These are phyloP conservation scores for Shiraia sp. DNA, from an alignment of 2,329 filamentous ascomycete species.

Conservation along the genomic window DNA sequence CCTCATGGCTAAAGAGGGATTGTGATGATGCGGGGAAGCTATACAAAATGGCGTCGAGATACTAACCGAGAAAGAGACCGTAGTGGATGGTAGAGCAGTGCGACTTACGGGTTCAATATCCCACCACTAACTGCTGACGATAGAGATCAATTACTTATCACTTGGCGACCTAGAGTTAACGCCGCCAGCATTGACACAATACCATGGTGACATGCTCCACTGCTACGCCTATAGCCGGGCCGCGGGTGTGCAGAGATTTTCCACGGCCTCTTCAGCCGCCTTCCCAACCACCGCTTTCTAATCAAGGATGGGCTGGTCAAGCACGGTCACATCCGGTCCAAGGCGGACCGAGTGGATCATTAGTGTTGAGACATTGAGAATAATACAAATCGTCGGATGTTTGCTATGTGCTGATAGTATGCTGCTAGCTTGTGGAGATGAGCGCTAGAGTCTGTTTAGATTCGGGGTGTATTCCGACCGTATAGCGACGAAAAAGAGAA, in stretches of 20 bases:
- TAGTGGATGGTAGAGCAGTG: too few relatives aligned
- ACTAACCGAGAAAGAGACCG: too few relatives aligned
- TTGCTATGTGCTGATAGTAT: constrained; percentile 7
- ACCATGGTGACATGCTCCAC: too few relatives aligned
- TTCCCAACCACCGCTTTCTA: constrained; percentile 15
- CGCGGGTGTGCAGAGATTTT: constrained; percentile 30
- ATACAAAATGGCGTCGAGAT: too few relatives aligned
- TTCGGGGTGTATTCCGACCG: constrained; percentile 10
- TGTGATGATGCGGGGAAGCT: too few relatives aligned
- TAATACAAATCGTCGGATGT: too few relatives aligned
- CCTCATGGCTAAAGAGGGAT: too few relatives aligned
- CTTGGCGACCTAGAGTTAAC: too few relatives aligned
- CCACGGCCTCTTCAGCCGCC: constrained; percentile 17
- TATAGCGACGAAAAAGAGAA: constrained; percentile 6
- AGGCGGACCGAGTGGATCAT: constrained; percentile 13
- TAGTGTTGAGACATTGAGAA: constrained; percentile 7
- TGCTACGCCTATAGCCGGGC: constrained; percentile 22
- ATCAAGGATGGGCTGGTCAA: constrained; percentile 15
- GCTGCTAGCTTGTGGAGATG: constrained; percentile 10
- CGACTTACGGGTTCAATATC: too few relatives aligned
- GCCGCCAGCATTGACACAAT: too few relatives aligned
- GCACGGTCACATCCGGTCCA: constrained; percentile 17
- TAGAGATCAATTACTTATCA: too few relatives aligned
- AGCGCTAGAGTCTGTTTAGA: constrained; percentile 11
- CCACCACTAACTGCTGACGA: too few relatives aligned